These are phyloP conservation scores for Penicillium occitanis DNA, from an alignment of 2,329 filamentous ascomycete species.

Conservation along the genomic window DNA sequence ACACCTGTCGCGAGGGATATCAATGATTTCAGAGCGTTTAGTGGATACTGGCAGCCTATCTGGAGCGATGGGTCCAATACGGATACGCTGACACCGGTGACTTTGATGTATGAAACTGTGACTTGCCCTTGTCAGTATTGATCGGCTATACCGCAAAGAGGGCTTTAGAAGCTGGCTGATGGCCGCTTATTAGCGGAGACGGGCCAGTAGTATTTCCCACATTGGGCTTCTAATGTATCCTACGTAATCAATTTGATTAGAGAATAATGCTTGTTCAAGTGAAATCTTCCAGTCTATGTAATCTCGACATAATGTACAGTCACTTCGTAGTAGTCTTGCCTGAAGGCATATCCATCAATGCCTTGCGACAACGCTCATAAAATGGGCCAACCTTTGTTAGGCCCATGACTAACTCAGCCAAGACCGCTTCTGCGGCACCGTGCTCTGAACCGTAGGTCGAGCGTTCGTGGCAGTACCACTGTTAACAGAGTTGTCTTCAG, in stretches of 20 bases:
- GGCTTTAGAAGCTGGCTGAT: background rate
- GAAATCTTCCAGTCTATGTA: background rate
- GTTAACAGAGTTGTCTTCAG: background rate
- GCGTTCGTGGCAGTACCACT: background rate
- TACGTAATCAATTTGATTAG: background rate
- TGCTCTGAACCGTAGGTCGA: background rate
- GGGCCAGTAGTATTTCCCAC: background rate
- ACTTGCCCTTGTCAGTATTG: background rate
- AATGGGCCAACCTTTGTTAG: background rate
- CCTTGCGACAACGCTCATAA: background rate
- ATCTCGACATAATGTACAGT: background rate
- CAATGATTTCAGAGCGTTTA: background rate
- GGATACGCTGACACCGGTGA: background rate
- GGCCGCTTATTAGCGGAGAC: background rate
- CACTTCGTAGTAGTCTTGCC: background rate
- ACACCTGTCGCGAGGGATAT: background rate
- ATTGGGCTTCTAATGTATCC: background rate
- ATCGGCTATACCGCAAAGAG: background rate
- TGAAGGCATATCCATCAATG: background rate
- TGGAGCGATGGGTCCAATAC: background rate
- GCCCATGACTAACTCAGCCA: background rate
- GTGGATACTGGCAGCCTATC: conserved; percentile 5
- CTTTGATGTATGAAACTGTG: background rate
- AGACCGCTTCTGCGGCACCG: conserved; percentile 5
- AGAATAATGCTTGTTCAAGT: background rate